Conservation (phyloP, 2,329 filamentous ascomycete genomes). For the Aspergillus neoniger region DNA sequence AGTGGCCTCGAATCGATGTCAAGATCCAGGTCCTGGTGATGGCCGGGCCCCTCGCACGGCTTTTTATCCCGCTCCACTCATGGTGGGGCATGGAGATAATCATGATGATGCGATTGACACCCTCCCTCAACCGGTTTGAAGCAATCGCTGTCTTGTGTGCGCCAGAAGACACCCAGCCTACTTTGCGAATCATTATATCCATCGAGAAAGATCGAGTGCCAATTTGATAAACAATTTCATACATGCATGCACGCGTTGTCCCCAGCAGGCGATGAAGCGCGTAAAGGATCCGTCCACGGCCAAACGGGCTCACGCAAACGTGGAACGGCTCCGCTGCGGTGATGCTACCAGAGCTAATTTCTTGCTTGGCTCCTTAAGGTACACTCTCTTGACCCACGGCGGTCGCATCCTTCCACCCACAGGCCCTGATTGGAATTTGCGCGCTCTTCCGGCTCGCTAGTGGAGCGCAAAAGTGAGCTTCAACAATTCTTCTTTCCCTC, state of each 20-base stretch:
- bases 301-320: neutral
- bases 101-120: constrained; percentile 6
- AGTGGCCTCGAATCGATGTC: neutral
- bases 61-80: constrained; percentile 4
- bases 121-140: neutral
- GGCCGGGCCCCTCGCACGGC: constrained; percentile 5
- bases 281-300: neutral
- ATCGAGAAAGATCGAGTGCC: neutral
- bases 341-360: constrained; percentile 3
- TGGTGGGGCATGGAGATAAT: neutral
- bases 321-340: neutral
- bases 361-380: constrained; percentile 7
- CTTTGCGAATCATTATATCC: too few species aligned
- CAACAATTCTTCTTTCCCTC: constrained; percentile 11
- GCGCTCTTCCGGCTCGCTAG: constrained; percentile 9
- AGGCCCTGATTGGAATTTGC: constrained; percentile 17
- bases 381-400: constrained; percentile 19
- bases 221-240: neutral
- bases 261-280: neutral
- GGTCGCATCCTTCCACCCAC: constrained; percentile 13
- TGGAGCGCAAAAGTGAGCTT: constrained; percentile 12
- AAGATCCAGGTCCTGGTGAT: neutral
- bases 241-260: neutral
- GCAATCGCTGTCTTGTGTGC: neutral
- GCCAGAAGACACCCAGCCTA: too few species aligned